Evolutionary conservation across 495 filamentous ascomycete genomes (phyloP), one percentile per base, ranked within the genome.

Genomic region (Copromyces sp.): DNA sequence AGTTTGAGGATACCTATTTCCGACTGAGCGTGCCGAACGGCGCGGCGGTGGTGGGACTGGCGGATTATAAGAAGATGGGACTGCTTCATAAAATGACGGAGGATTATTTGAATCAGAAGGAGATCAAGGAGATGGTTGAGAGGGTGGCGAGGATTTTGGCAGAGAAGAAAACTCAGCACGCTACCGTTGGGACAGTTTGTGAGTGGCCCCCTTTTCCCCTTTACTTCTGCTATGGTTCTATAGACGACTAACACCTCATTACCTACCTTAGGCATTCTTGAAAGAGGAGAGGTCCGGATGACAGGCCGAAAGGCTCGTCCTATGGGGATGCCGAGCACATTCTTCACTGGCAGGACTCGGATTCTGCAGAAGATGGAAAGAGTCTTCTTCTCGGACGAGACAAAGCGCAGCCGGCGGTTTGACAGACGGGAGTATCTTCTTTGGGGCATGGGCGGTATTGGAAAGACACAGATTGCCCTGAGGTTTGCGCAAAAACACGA

Each of bases 11-110:
- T 39, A 39, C 75, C 4, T 77, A 75, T 38, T 77, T 72, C 40
- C 77, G 77, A 3, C 75, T 78, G 71, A 77, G 68, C 24, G 75
- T 77, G 4, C 70, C 73, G 1, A 90, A 94, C 76, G 94, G 92
- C 68, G 93, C 93, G 24, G 94, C 94, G 82, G 85, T 94, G 9
- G 92, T 97, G 38, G 16, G 32, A 0, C 68, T 78, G 32, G 38
- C 29, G 17, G 39, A 74, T 7, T 78, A 75, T 40, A 69, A 41
- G 39, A 75, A 77, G 29, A 73, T 77, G 0, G 59, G 35, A 0
- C 32, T 70, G 41, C 69, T 78, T 3, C 74, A 78, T 38, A 9
- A 14, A 1, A 59, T 71, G 65, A 75, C 77, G 12, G 14, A 3
- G 9, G n/a, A 70, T 0, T 78, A 78, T 35, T 68, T 78, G 4